Evolutionary conservation across 2,329 filamentous ascomycete species (phyloP), one percentile per base, ranked within the genome.

Genomic region (Ophiosphaerella narmari): DNA sequence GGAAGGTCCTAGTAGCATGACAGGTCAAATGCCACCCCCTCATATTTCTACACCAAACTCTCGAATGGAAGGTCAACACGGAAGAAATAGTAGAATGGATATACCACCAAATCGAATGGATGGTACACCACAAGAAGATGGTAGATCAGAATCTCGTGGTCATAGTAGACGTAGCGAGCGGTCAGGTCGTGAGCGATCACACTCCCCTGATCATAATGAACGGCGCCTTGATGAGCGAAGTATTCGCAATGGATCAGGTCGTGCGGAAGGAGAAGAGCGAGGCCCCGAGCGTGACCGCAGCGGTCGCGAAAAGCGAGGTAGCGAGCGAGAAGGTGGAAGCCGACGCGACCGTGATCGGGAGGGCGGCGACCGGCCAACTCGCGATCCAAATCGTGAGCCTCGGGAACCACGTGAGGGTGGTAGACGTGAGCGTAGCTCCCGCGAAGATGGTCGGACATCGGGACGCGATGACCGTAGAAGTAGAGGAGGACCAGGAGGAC

Each of bases 201-300:
- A 60, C 18, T 67, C 66, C 11, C 33, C 48, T n/a, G 61, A 65
- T 36, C 60, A 59, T 16, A 50, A 49, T 14, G 67, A 70, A 11
- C 54, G 65, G 42, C 62, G 59, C 24, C 51, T 57, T 1, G 68
- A 70, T 1, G 68, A 71, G 24, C 52, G 66, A 48, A 63, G 48
- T 31, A 57, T 43, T 23, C 60, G 67, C 13, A 67, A 57, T 36
- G 56, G 52, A 39, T 41, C 51, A 21, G 53, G 47, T 11, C 61
- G 62, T 14, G 31, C 31, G 23, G 65, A 67, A 39, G 64, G 62
- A 32, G 58, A 57, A 39, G 68, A 70, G 29, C 57, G 59, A 29
- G 51, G 48, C 18, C 46, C 53, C 21, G 66, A 68, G 7, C 59
- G 67, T 21, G 68, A 68, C 24, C 61, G 65, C 8, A 49, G 62